Conservation (phyloP, 164 flowering plant genomes). For the Vitis labrusca region DNA sequence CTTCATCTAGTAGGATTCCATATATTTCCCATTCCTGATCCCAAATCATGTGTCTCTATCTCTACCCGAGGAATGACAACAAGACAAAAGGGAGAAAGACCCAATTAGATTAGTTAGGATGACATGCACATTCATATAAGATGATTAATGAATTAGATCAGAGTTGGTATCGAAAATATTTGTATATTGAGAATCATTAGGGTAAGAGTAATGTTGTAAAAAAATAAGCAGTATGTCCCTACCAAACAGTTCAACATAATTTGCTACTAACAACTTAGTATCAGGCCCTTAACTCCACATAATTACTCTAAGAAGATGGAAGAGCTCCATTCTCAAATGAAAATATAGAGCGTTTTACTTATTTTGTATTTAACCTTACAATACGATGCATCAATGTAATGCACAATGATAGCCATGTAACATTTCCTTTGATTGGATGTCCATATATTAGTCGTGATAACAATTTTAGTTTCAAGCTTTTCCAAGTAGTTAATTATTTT, state of each 20-base stretch:
- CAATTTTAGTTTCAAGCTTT: too few species aligned
- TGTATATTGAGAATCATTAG: slow-evolving; percentile 54
- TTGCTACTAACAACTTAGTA: slow-evolving; percentile 71
- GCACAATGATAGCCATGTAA: too few species aligned
- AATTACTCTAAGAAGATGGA: slow-evolving; percentile 59
- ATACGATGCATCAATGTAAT: too few species aligned
- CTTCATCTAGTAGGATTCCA: slow-evolving; percentile 54
- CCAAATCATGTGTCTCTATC: slow-evolving; percentile 41
- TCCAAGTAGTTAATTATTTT: too few species aligned
- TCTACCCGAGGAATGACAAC: slow-evolving; percentile 41
- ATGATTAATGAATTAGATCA: not conserved
- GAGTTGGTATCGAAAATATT: slow-evolving; percentile 60
- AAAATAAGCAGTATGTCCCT: slow-evolving; percentile 78
- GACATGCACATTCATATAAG: not conserved
- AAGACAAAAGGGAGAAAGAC: not conserved
- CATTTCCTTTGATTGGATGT: too few species aligned
- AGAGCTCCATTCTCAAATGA: slow-evolving; percentile 56
- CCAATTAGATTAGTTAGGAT: not conserved
- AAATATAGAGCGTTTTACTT: slow-evolving; percentile 53
- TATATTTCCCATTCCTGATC: slow-evolving; percentile 66
- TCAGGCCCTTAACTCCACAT: slow-evolving; percentile 82
- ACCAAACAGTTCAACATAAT: slow-evolving; percentile 76
- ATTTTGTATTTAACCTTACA: slow-evolving; percentile 23
- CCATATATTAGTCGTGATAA: too few species aligned
- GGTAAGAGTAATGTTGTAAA: slow-evolving; percentile 67